Percentiles rank a stretch among this genome's conserved stretches.
These are phyloP conservation scores for Catenaria anguillulae DNA, from an alignment of 371 early-diverging fungal genomes.

Conservation along the genomic window DNA sequence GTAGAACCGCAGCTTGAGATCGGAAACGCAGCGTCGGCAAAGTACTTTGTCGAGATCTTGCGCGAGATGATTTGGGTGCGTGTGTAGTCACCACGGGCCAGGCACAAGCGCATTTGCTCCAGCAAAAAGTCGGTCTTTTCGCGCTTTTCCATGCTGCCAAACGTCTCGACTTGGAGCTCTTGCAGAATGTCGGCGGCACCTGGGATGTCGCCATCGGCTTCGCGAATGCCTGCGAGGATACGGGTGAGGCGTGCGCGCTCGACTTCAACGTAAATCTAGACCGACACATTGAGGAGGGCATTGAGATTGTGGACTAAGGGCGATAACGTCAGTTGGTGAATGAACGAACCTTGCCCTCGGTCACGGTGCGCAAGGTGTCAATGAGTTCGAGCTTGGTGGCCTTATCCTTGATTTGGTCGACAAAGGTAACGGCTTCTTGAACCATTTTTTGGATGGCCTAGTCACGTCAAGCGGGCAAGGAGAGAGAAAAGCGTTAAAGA, in stretches of 20 bases:
- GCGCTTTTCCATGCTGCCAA: conserved; percentile 93
- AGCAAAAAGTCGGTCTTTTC: conserved; percentile 96
- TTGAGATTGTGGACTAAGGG: too few species aligned
- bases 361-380: conserved; percentile 81
- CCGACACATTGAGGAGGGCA: too few species aligned
- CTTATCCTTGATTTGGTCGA: conserved; percentile 70
- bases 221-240: conserved; percentile 69
- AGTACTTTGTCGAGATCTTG: conserved; percentile 86
- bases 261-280: conserved; percentile 91
- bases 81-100: conserved; percentile 80
- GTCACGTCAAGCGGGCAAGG: too few species aligned
- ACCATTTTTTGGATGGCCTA: conserved; percentile 90
- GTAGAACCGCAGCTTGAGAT: conserved; percentile 86
- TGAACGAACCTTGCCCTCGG: conserved; percentile 97
- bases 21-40: conserved; percentile 63
- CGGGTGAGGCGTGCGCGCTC: conserved; percentile 90
- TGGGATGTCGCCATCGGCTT: conserved; percentile 71
- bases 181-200: conserved; percentile 92
- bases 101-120: conserved; percentile 90
- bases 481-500: conserved; percentile 4
- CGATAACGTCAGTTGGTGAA: too few species aligned
- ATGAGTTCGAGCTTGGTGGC: conserved; percentile 76
- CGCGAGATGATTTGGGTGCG: conserved; percentile 82
- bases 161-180: conserved; percentile 94
- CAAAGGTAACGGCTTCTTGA: conserved; percentile 74